Evolutionary conservation across 495 filamentous ascomycete genomes (phyloP).

Genomic region (Penicillium odoratum): DNA sequence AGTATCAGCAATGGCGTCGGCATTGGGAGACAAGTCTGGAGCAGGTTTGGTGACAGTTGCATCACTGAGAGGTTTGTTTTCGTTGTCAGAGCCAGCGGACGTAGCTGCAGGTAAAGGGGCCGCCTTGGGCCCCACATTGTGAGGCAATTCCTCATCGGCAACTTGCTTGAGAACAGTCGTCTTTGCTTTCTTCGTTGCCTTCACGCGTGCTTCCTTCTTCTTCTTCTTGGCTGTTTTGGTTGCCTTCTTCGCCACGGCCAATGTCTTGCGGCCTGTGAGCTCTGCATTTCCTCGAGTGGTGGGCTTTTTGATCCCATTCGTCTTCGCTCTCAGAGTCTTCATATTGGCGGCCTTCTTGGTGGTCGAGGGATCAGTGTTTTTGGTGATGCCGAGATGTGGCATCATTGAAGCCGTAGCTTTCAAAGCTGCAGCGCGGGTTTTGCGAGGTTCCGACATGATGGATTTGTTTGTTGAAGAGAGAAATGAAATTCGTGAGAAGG

Average conservation of each 20-base stretch:
- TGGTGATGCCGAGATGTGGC: not conserved
- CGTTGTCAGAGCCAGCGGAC: not conserved
- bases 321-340: not conserved
- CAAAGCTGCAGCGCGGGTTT: not conserved
- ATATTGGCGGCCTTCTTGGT: not conserved
- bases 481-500: no score
- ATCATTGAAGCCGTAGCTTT: not conserved
- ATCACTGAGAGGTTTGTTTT: not conserved
- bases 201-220: not conserved
- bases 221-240: not conserved
- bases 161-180: not conserved
- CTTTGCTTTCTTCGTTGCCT: not conserved
- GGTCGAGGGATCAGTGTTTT: not conserved
- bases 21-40: not conserved
- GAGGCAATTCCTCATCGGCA: not conserved
- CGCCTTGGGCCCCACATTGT: not conserved
- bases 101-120: not conserved
- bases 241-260: not conserved
- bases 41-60: not conserved
- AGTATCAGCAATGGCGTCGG: not conserved
- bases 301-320: not conserved
- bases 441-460: not conserved
- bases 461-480: not conserved
- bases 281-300: not conserved
- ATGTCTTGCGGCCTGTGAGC: not conserved